These are phyloP conservation scores for Rubroboletus satanas DNA, from an alignment of 768 basidiomycete genomes.

Conservation along the genomic window DNA sequence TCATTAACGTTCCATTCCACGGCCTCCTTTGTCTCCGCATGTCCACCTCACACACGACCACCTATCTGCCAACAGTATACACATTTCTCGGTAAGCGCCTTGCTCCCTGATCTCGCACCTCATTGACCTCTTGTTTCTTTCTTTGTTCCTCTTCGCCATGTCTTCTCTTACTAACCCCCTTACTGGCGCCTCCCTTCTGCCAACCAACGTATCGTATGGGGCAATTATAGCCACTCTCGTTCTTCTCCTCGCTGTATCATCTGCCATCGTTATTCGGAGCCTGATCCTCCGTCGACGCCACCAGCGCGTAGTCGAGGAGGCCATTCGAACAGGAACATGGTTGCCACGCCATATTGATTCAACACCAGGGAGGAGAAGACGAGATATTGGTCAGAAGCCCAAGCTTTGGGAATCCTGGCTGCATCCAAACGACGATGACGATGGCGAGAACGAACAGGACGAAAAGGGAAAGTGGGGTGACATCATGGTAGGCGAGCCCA, in stretches of 20 bases:
- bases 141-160: constrained; percentile 10
- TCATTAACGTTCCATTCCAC: background rate
- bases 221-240: constrained; percentile 61
- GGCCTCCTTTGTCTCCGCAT: background rate
- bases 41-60: background rate
- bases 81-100: constrained; percentile 31
- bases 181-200: background rate
- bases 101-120: background rate
- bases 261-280: constrained; percentile 62
- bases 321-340: constrained; percentile 63
- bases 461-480: constrained; percentile 28
- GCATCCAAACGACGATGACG: constrained; percentile 4
- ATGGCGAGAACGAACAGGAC: background rate
- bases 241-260: constrained; percentile 62
- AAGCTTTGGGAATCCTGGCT: constrained; percentile 30
- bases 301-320: constrained; percentile 55
- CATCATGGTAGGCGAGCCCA: constrained; percentile 23
- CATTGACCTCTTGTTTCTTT: background rate
- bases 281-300: constrained; percentile 61
- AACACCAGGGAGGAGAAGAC: constrained; percentile 15
- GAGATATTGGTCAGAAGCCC: constrained; percentile 31
- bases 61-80: constrained; percentile 23
- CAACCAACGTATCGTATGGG: constrained; percentile 31
- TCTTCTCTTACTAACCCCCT: constrained; percentile 7
- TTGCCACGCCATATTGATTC: constrained; percentile 31